Percentiles rank a stretch among this genome's conserved stretches.
phyloP scores from a whole-genome alignment of 1,139 yeast species.

The Pichia sp. region DNA sequence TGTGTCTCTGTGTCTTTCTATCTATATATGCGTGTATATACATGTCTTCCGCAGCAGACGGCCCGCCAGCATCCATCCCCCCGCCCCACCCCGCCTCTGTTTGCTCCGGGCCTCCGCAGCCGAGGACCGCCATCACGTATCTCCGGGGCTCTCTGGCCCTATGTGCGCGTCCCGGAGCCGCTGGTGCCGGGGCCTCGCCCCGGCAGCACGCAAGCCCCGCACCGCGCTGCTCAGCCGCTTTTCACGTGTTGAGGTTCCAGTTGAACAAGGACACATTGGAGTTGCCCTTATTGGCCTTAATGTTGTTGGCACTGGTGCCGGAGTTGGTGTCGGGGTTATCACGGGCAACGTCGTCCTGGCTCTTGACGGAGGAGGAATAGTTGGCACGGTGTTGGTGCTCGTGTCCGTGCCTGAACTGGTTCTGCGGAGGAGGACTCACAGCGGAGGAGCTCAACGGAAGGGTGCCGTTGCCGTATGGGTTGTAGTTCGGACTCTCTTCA shows the following conservation, averaged over 20 bases:
- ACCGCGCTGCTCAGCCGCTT: no score
- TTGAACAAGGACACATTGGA: not conserved
- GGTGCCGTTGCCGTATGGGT: not conserved
- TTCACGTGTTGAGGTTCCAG: not conserved
- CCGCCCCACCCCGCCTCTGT: no score
- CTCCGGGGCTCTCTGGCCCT: no score
- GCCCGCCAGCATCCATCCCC: no score
- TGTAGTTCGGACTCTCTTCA: slow-evolving; percentile 3
- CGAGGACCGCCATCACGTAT: no score
- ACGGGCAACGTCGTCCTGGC: not conserved
- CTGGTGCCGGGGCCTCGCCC: no score
- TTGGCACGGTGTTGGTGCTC: slow-evolving; percentile 11
- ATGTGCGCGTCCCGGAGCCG: no score
- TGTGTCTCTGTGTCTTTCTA: no score
- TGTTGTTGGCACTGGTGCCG: not conserved
- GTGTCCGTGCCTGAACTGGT: slow-evolving; percentile 7
- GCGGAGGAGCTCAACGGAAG: not conserved
- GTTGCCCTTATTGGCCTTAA: not conserved
- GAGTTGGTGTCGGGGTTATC: not conserved
- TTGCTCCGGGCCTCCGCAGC: no score
- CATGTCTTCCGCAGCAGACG: no score
- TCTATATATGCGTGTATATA: no score
- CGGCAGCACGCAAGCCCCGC: no score
- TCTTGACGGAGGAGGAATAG: not conserved
- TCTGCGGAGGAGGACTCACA: not conserved